Evolutionary conservation across 257 asterid genomes (phyloP).

Genomic region (Agastache rugosa): DNA sequence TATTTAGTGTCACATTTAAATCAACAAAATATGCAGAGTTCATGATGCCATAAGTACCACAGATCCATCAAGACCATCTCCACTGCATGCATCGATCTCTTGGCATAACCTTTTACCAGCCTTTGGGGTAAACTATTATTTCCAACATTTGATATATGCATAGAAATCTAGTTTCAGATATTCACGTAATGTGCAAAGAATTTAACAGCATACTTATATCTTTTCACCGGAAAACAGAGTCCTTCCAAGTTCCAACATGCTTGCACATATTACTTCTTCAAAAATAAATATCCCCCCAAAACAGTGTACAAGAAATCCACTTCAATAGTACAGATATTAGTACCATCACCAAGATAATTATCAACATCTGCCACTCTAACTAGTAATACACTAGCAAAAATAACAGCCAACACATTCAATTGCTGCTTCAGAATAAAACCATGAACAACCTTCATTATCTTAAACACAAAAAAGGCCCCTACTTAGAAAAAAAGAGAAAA

Average conservation of each 20-base stretch:
- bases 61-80: slow-evolving; percentile 10
- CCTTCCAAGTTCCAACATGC: slow-evolving; percentile 19
- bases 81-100: background rate
- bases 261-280: background rate
- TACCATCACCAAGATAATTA: slow-evolving; percentile 18
- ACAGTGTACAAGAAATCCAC: background rate
- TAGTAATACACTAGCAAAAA: slow-evolving; percentile 9
- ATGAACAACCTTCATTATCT: slow-evolving; percentile 1
- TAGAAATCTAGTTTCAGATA: background rate
- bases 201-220: slow-evolving; percentile 15
- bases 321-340: background rate
- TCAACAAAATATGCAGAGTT: background rate
- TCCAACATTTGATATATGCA: slow-evolving; percentile 10
- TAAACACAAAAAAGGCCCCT: slow-evolving; percentile 10
- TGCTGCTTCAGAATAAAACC: slow-evolving; percentile 8
- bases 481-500: slow-evolving; percentile 25
- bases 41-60: background rate
- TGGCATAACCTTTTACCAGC: slow-evolving; percentile 1
- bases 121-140: background rate
- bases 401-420: slow-evolving; percentile 7
- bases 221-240: slow-evolving; percentile 17
- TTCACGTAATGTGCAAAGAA: slow-evolving; percentile 3
- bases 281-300: slow-evolving; percentile 11
- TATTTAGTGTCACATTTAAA: slow-evolving; percentile 4
- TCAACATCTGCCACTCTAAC: slow-evolving; percentile 15